Evolutionary conservation across 352 stramenopile species (phyloP).

Genomic region (Thraustotheca clavata): DNA sequence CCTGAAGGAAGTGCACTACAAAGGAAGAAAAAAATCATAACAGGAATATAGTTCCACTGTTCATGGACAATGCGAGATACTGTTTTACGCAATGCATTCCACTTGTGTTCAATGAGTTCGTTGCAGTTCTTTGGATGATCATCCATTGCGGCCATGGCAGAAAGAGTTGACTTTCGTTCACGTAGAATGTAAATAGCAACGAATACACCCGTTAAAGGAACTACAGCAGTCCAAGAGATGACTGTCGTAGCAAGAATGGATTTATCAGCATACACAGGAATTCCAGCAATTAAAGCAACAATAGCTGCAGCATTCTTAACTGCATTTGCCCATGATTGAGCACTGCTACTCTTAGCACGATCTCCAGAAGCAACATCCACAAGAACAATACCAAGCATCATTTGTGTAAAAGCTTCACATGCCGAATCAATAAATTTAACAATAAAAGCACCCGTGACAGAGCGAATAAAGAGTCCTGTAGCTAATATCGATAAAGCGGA

Average conservation of each 20-base stretch:
- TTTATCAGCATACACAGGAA: conserved; percentile 59
- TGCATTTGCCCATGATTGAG: conserved; percentile 64
- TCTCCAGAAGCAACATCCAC: conserved; percentile 53
- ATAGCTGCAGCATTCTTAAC: conserved; percentile 63
- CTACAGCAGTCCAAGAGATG: conserved; percentile 51
- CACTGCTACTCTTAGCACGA: conserved; percentile 38
- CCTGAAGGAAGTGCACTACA: conserved; percentile 59
- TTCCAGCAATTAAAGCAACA: conserved; percentile 42
- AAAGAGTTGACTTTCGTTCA: neutral
- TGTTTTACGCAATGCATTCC: neutral
- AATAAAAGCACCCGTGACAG: conserved; percentile 50
- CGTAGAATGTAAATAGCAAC: conserved; percentile 3
- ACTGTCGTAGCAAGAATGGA: conserved; percentile 36
- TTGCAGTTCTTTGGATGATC: neutral
- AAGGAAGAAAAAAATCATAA: conserved; percentile 78
- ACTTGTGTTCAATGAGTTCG: neutral
- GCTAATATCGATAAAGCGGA: conserved; percentile 44
- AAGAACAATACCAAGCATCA: conserved; percentile 74
- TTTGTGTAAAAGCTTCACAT: conserved; percentile 66
- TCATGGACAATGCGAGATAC: neutral
- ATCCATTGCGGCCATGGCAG: neutral
- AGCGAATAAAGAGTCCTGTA: conserved; percentile 45
- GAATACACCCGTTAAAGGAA: conserved; percentile 42
- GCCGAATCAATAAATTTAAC: conserved; percentile 58
- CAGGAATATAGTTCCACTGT: conserved; percentile 24